phyloP scores from a whole-genome alignment of 495 filamentous ascomycete species.

The Podospora didyma region DNA sequence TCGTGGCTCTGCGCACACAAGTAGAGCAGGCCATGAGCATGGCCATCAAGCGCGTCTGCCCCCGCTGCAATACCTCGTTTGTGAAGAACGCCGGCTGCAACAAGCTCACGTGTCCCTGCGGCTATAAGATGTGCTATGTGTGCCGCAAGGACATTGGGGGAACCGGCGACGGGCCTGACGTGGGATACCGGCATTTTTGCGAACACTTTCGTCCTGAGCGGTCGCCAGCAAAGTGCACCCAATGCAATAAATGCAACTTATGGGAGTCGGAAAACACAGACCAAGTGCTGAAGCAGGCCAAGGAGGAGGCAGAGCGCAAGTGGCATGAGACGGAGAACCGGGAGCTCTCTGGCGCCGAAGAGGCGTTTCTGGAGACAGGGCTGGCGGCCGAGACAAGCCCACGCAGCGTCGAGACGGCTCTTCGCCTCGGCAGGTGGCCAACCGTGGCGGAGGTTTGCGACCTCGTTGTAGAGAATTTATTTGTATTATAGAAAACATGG shows the following conservation, averaged over 20 bases:
- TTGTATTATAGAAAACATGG: slow-evolving; percentile 26
- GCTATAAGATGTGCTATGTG: slow-evolving; percentile 96
- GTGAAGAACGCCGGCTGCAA: slow-evolving; percentile 93
- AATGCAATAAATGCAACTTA: slow-evolving; percentile 86
- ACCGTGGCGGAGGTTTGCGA: slow-evolving; percentile 43
- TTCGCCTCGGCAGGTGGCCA: slow-evolving; percentile 31
- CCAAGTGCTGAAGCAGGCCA: slow-evolving; percentile 66
- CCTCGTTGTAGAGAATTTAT: slow-evolving; percentile 37
- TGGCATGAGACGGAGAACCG: slow-evolving; percentile 69
- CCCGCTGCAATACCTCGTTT: slow-evolving; percentile 81
- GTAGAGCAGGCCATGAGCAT: slow-evolving; percentile 88
- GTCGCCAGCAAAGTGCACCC: slow-evolving; percentile 60
- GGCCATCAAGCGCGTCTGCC: slow-evolving; percentile 93
- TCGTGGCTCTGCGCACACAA: slow-evolving; percentile 77
- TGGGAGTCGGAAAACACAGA: slow-evolving; percentile 87
- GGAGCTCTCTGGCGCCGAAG: slow-evolving; percentile 44
- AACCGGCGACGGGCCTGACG: slow-evolving; percentile 47
- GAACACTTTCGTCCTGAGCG: slow-evolving; percentile 84
- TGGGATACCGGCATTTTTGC: slow-evolving; percentile 86
- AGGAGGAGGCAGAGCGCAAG: slow-evolving; percentile 71
- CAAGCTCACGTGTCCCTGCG: slow-evolving; percentile 94
- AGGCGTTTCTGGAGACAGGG: slow-evolving; percentile 43
- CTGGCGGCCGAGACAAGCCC: slow-evolving; percentile 20
- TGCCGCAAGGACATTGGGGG: slow-evolving; percentile 62
- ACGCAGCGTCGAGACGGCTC: slow-evolving; percentile 22